Percentiles rank a stretch among this genome's conserved stretches.
Conservation (phyloP, 2,329 filamentous ascomycete genomes). For the Aspergillus fumigatus region DNA sequence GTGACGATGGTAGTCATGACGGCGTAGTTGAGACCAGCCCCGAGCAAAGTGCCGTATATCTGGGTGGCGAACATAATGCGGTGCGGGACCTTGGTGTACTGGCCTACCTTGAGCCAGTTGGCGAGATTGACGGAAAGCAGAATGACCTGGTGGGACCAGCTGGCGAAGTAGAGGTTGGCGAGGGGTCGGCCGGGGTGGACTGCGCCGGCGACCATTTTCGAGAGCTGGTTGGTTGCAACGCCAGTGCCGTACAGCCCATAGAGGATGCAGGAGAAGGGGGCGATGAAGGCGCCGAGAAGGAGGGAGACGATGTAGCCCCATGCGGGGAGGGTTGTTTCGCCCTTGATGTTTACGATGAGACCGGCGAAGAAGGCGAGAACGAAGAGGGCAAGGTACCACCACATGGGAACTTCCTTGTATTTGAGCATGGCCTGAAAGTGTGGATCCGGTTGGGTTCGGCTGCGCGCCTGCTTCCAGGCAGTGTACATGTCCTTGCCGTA, state of each 20-base stretch:
- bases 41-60: conserved; percentile 52
- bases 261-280: conserved; percentile 39
- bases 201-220: conserved; percentile 25
- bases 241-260: conserved; percentile 19
- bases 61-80: conserved; percentile 54
- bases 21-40: conserved; percentile 52
- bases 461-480: conserved; percentile 19
- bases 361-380: conserved; percentile 45
- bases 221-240: conserved; percentile 19
- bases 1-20: conserved; percentile 54
- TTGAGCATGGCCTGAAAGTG: conserved; percentile 23
- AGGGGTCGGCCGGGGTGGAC: conserved; percentile 22
- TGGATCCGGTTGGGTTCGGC: conserved; percentile 15
- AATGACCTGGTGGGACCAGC: conserved; percentile 27
- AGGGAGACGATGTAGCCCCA: conserved; percentile 49
- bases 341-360: conserved; percentile 44
- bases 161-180: conserved; percentile 24
- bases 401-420: conserved; percentile 33
- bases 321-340: conserved; percentile 44
- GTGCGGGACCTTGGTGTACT: conserved; percentile 51
- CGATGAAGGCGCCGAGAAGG: conserved; percentile 41
- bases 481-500: conserved; percentile 20
- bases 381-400: conserved; percentile 46
- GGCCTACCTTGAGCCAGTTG: conserved; percentile 18
- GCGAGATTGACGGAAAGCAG: conserved; percentile 21